Conservation (phyloP, 2,329 filamentous ascomycete species). For the Paecilomyces sp. region DNA sequence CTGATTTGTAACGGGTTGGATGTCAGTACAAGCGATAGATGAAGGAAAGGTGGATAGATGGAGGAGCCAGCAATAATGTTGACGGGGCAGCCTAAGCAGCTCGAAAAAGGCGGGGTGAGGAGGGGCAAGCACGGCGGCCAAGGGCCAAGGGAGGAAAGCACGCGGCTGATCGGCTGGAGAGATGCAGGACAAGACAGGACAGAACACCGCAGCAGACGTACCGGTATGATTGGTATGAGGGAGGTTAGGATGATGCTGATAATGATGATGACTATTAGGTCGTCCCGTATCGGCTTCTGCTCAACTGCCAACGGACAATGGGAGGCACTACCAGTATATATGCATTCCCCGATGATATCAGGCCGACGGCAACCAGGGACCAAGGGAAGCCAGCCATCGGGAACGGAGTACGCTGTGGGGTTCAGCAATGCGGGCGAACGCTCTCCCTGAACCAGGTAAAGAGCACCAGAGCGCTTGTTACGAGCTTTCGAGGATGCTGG, state of each 20-base stretch:
- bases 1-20: neutral
- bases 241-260: too few species aligned
- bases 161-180: slow-evolving; percentile 1
- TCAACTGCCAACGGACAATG: neutral
- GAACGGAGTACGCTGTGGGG: neutral
- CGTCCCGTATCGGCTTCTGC: neutral
- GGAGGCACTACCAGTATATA: neutral
- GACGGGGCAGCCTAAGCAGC: slow-evolving; percentile 4
- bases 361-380: neutral
- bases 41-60: neutral
- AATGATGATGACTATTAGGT: too few species aligned
- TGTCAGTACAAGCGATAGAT: neutral
- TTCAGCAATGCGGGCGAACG: neutral
- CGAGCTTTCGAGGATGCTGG: neutral
- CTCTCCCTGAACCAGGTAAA: neutral
- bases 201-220: neutral
- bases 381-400: neutral
- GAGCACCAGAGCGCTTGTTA: neutral
- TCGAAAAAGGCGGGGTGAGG: slow-evolving; percentile 3
- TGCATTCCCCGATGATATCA: neutral
- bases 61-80: neutral
- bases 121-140: neutral
- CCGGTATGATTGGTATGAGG: neutral
- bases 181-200: neutral
- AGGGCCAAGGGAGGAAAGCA: slow-evolving; percentile 1